These are phyloP conservation scores for Trebouxia gelatinosa DNA, from an alignment of 163 green algal species.

Conservation along the genomic window DNA sequence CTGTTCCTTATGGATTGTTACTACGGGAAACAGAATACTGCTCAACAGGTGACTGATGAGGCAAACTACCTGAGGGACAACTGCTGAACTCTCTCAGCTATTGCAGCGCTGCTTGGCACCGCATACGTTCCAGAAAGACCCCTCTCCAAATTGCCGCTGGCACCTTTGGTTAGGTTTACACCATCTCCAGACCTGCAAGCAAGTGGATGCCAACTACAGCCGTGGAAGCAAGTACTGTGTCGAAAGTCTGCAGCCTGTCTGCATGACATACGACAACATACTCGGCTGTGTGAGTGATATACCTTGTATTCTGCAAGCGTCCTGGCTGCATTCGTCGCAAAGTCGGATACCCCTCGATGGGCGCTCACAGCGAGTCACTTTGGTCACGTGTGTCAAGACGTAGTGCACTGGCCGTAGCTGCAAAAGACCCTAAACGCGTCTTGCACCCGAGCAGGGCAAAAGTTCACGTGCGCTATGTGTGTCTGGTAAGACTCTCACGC, in stretches of 20 bases:
- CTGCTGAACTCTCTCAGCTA: constrained; percentile 18
- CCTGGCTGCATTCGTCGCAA: background rate
- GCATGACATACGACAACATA: constrained; percentile 2
- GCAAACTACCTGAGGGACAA: constrained; percentile 7
- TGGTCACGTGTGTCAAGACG: too few species aligned
- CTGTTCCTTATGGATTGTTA: background rate
- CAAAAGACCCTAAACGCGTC: background rate
- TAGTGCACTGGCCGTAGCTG: background rate
- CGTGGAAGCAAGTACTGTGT: background rate
- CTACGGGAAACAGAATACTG: background rate
- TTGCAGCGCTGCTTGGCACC: constrained; percentile 9
- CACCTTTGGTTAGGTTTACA: background rate
- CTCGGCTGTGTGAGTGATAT: background rate
- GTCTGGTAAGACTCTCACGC: background rate
- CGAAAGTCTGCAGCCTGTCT: background rate
- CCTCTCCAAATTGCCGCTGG: background rate
- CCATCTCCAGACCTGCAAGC: constrained; percentile 1
- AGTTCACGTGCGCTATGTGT: background rate
- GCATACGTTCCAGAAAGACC: constrained; percentile 9
- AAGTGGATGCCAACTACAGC: background rate
- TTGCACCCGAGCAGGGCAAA: background rate
- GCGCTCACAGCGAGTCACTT: background rate
- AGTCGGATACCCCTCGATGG: background rate
- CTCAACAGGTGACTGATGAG: background rate
- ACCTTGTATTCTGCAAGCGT: background rate